Percentiles rank a stretch among this genome's conserved stretches.
phyloP scores from a whole-genome alignment of 805 yeast species.

The Saccharomycopsis babjevae region DNA sequence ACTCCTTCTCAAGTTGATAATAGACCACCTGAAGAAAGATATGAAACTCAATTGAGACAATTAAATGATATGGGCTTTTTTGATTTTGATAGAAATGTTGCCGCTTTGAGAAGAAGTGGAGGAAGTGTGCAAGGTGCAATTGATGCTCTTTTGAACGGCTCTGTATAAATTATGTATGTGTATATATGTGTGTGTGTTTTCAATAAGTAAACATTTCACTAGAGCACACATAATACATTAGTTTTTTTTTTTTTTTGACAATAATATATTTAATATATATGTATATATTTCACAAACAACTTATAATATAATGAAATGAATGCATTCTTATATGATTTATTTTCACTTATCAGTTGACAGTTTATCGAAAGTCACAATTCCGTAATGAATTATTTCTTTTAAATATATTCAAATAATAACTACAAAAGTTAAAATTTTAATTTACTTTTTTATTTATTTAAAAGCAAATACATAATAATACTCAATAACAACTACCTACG shows the following conservation, averaged over 20 bases:
- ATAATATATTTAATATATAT: no score
- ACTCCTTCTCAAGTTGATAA: constrained; percentile 32
- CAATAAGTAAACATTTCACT: no score
- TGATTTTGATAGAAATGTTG: constrained; percentile 86
- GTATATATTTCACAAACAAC: background rate
- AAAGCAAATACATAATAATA: no score
- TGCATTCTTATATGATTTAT: background rate
- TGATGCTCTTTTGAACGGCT: constrained; percentile 68
- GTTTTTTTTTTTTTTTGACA: no score
- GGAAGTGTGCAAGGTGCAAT: constrained; percentile 97
- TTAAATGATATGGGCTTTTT: constrained; percentile 78
- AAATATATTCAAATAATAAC: no score
- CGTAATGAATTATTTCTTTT: no score
- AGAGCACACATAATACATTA: no score
- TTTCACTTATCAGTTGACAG: no score
- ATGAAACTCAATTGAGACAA: constrained; percentile 61
- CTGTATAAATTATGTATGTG: constrained; percentile 26
- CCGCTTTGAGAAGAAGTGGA: constrained; percentile 88
- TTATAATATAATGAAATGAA: background rate
- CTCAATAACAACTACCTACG: no score
- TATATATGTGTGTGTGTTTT: background rate
- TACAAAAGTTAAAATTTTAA: no score
- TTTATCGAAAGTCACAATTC: no score
- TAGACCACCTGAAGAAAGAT: constrained; percentile 75
- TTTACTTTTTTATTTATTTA: no score